phyloP scores from a whole-genome alignment of 2,329 filamentous ascomycete genomes.

The Mycosphaerella arachidis region DNA sequence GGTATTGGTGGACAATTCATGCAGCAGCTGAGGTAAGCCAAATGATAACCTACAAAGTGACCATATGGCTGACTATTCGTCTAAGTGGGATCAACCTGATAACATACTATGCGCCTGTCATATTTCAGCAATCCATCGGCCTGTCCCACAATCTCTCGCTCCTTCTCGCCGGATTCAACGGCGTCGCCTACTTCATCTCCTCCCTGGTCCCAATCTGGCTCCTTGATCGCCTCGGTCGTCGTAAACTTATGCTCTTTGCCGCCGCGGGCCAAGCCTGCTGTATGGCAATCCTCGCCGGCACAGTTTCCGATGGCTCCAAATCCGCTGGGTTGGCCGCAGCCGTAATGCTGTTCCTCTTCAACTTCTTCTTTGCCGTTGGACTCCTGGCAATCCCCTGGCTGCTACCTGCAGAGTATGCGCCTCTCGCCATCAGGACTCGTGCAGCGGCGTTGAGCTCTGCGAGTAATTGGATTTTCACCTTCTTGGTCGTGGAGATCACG shows the following conservation, averaged over 20 bases:
- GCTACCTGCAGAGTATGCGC: constrained; percentile 32
- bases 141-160: constrained; percentile 46
- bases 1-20: constrained; percentile 25
- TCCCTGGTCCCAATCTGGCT: constrained; percentile 49
- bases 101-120: constrained; percentile 43
- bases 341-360: constrained; percentile 36
- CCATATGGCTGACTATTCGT: background rate
- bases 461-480: constrained; percentile 37
- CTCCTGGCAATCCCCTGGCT: constrained; percentile 35
- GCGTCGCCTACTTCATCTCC: constrained; percentile 50
- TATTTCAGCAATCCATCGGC: constrained; percentile 50
- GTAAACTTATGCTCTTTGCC: constrained; percentile 68
- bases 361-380: constrained; percentile 35
- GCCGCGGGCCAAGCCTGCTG: constrained; percentile 36
- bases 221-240: constrained; percentile 50
- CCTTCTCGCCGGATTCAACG: constrained; percentile 51
- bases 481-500: constrained; percentile 36
- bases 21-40: constrained; percentile 25
- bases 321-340: constrained; percentile 35
- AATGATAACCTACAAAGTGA: background rate
- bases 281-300: constrained; percentile 30
- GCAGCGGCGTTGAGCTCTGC: constrained; percentile 45
- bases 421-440: constrained; percentile 33
- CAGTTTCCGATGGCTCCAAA: constrained; percentile 6
- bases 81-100: constrained; percentile 7